Conservation (phyloP, 2,329 filamentous ascomycete species). For the Tolypocladium endophyticum region DNA sequence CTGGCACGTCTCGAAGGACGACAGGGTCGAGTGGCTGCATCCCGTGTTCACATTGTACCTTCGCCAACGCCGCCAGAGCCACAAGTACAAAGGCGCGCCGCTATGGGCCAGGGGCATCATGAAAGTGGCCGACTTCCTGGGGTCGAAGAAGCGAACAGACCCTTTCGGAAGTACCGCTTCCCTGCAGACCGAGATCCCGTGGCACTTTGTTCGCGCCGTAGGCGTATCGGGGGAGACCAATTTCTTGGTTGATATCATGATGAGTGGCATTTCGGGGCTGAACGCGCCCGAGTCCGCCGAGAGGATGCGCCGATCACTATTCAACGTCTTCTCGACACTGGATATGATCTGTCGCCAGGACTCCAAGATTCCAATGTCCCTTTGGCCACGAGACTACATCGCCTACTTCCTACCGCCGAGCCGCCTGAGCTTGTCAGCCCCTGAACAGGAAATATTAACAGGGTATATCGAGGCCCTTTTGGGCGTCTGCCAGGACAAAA, state of each 20-base stretch:
- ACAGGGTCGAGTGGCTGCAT: neutral
- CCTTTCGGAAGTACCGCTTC: neutral
- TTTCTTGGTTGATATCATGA: neutral
- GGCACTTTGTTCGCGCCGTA: neutral
- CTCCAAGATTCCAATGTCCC: neutral
- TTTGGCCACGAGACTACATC: neutral
- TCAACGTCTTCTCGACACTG: neutral
- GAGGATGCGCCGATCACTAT: neutral
- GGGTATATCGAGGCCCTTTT: neutral
- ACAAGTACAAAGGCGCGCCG: neutral
- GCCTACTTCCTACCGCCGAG: neutral
- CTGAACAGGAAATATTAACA: neutral
- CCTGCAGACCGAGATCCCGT: neutral
- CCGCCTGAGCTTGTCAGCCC: neutral
- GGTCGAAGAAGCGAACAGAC: neutral
- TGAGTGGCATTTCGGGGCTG: neutral
- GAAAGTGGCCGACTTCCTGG: neutral
- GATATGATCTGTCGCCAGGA: neutral
- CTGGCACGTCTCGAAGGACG: neutral
- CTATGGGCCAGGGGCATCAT: neutral
- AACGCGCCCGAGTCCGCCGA: neutral
- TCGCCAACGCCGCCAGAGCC: neutral
- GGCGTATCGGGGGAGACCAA: neutral
- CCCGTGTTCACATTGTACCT: neutral
- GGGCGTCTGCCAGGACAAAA: neutral